A percentile compares a stretch with the other conserved stretches of the same genome.
phyloP scores from a whole-genome alignment of 306 rosid species.

The Astragalus membranaceus region DNA sequence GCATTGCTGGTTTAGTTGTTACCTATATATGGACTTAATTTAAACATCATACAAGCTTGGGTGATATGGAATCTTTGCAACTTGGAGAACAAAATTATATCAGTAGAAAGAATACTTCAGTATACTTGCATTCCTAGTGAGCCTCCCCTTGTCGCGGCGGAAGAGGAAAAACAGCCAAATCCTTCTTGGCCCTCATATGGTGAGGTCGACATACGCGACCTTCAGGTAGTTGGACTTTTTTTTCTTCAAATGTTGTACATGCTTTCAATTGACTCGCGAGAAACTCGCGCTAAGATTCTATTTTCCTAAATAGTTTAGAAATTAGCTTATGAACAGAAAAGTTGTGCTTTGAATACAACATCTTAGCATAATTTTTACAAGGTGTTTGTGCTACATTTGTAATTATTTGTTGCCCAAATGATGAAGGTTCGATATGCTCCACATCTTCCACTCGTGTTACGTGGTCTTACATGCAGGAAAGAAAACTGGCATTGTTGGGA shows the following conservation, averaged over 20 bases:
- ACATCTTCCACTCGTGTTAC: constrained; percentile 79
- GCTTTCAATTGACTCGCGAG: no score
- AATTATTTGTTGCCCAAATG: neutral
- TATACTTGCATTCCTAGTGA: constrained; percentile 57
- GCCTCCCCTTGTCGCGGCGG: constrained; percentile 46
- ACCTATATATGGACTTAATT: constrained; percentile 82
- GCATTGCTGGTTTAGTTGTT: constrained; percentile 79
- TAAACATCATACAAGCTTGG: constrained; percentile 58
- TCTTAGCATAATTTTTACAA: neutral
- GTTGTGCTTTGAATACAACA: neutral
- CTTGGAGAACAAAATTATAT: constrained; percentile 75
- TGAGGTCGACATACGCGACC: constrained; percentile 53
- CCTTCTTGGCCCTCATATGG: constrained; percentile 68
- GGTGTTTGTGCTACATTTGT: neutral
- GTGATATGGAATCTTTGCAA: constrained; percentile 65
- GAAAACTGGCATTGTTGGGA: constrained; percentile 86
- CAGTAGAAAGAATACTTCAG: constrained; percentile 80
- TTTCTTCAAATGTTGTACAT: neutral
- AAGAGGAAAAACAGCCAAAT: constrained; percentile 50
- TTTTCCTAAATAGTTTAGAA: neutral
- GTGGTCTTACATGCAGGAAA: constrained; percentile 66
- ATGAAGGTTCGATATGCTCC: constrained; percentile 83
- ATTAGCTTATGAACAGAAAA: neutral
- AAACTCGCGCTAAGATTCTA: no score
- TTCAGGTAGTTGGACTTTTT: constrained; percentile 47